Percentiles rank a stretch among this genome's conserved stretches.
Evolutionary conservation across 2,329 filamentous ascomycete genomes (phyloP).

Genomic region (Sporothrix luriei): DNA sequence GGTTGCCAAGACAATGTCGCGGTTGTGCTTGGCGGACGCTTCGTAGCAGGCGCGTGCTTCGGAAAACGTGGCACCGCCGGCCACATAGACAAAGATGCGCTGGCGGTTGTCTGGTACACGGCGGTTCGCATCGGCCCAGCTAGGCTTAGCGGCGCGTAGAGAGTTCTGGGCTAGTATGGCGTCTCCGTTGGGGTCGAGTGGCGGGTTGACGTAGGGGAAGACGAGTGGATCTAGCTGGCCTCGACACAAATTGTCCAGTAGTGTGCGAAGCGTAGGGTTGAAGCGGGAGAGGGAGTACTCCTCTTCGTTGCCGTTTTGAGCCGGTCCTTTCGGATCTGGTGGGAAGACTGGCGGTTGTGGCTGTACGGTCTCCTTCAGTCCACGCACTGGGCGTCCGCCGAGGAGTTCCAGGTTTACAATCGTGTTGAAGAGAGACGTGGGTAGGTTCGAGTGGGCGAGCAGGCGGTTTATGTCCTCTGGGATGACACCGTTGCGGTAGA

Average conservation of each 20-base stretch:
- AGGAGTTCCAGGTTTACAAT: constrained; percentile 79
- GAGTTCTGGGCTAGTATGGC: constrained; percentile 67
- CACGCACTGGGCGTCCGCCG: constrained; percentile 69
- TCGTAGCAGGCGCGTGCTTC: constrained; percentile 91
- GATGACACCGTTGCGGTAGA: constrained; percentile 85
- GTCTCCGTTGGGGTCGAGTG: constrained; percentile 64
- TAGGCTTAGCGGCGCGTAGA: constrained; percentile 86
- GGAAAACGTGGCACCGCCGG: constrained; percentile 90
- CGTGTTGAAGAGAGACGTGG: constrained; percentile 70
- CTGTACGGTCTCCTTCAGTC: constrained; percentile 74
- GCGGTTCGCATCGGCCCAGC: constrained; percentile 84
- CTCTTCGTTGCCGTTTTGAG: constrained; percentile 59
- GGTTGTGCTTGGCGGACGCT: constrained; percentile 68
- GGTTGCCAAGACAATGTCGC: constrained; percentile 85
- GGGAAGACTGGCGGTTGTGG: constrained; percentile 70
- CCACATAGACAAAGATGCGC: constrained; percentile 90
- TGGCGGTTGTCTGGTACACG: constrained; percentile 79
- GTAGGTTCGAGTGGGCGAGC: constrained; percentile 78
- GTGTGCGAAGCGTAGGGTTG: constrained; percentile 76
- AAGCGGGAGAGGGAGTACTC: constrained; percentile 87
- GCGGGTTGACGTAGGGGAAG: constrained; percentile 75
- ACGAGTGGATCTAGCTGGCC: constrained; percentile 66
- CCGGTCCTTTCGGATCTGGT: constrained; percentile 55
- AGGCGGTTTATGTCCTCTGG: constrained; percentile 82
- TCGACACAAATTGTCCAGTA: constrained; percentile 73